Percentiles rank a stretch among this genome's conserved stretches.
These are phyloP conservation scores for Russula emetica DNA, from an alignment of 768 basidiomycete genomes.

Conservation along the genomic window DNA sequence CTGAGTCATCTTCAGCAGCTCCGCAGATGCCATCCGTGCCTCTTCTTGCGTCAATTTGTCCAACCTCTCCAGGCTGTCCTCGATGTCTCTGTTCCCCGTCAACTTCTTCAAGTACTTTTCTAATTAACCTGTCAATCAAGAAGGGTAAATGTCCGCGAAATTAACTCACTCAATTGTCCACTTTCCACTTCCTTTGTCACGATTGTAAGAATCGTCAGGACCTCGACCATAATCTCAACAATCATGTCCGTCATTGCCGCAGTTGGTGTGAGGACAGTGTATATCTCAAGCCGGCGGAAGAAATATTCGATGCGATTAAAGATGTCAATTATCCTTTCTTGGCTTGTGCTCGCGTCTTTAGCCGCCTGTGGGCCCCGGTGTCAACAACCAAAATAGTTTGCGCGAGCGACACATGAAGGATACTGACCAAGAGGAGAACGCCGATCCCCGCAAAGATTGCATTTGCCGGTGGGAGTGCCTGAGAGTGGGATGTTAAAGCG, in stretches of 20 bases:
- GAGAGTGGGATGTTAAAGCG: neutral
- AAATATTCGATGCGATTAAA: neutral
- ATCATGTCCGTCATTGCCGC: neutral
- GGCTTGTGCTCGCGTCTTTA: neutral
- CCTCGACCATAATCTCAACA: neutral
- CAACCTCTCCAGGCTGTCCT: no score
- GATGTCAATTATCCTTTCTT: neutral
- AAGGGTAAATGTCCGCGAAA: no score
- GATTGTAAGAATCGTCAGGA: neutral
- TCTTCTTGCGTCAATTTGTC: no score
- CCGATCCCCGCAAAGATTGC: neutral
- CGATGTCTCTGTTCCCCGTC: no score
- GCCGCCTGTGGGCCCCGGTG: neutral
- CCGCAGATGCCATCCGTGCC: no score
- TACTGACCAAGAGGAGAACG: neutral
- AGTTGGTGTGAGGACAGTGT: neutral
- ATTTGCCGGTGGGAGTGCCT: neutral
- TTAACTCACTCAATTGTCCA: conserved; percentile 1
- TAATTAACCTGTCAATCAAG: no score
- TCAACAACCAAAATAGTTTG: neutral
- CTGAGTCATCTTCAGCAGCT: no score
- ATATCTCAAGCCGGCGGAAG: neutral
- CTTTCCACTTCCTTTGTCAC: neutral
- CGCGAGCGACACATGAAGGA: neutral
- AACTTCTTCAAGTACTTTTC: no score